A percentile compares a stretch with the other conserved stretches of the same genome.
phyloP scores from a whole-genome alignment of 176 grass and related monocot genomes.

The Avena atlantica region DNA sequence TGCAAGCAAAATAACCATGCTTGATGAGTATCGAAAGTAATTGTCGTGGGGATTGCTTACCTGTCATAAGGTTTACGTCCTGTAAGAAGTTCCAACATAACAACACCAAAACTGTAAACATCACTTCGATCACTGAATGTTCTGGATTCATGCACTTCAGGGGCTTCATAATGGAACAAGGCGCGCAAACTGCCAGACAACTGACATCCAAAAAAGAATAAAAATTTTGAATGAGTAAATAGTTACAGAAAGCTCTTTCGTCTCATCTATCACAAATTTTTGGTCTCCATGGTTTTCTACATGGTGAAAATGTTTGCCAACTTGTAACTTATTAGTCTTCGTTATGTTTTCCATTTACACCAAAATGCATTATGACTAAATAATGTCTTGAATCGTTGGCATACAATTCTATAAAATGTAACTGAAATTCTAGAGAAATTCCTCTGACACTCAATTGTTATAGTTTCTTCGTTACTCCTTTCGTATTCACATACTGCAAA shows the following conservation, averaged over 20 bases:
- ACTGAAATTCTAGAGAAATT: background rate
- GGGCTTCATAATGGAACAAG: slow-evolving; percentile 88
- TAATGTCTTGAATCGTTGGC: background rate
- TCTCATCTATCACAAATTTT: background rate
- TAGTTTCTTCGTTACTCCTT: background rate
- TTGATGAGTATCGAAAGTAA: background rate
- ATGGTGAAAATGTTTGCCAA: background rate
- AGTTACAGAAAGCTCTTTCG: background rate
- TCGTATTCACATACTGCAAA: background rate
- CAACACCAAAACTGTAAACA: slow-evolving; percentile 92
- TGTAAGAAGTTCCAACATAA: slow-evolving; percentile 98
- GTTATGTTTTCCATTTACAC: background rate
- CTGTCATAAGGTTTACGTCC: slow-evolving; percentile 91
- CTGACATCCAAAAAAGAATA: slow-evolving; percentile 55
- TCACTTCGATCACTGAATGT: slow-evolving; percentile 81
- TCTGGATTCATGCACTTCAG: slow-evolving; percentile 85
- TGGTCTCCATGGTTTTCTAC: background rate
- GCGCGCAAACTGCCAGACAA: slow-evolving; percentile 63
- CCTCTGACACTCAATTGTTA: background rate
- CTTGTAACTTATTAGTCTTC: background rate
- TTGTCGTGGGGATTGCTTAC: slow-evolving; percentile 35
- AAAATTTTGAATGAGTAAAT: slow-evolving; percentile 26
- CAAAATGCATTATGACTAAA: slow-evolving; percentile 1
- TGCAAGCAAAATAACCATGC: slow-evolving; percentile 37
- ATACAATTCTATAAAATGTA: background rate